phyloP scores from a whole-genome alignment of 2,329 filamentous ascomycete genomes.

The Ophiostoma montium region DNA sequence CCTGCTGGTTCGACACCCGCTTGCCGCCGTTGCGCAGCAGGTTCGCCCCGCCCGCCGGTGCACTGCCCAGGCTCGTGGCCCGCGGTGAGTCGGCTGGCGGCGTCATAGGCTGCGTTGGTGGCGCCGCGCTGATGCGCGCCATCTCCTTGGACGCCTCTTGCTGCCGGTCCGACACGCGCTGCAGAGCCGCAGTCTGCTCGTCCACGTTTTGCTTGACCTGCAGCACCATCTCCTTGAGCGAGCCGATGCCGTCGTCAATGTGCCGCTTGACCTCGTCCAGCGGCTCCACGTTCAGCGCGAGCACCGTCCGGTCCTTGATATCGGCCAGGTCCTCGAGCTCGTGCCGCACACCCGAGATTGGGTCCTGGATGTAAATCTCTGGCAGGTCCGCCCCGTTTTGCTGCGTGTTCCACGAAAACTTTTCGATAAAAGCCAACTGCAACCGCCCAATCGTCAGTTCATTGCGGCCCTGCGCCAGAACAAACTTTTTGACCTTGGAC shows the following conservation, averaged over 20 bases:
- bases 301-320: conserved; percentile 84
- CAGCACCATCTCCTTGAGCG: conserved; percentile 70
- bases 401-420: conserved; percentile 98
- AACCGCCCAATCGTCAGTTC: conserved; percentile 77
- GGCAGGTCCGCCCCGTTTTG: conserved; percentile 84
- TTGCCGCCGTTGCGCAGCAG: conserved; percentile 2
- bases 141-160: conserved; percentile 82
- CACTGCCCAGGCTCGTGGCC: conserved; percentile 16
- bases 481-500: conserved; percentile 91
- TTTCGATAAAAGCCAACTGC: conserved; percentile 95
- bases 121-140: conserved; percentile 34
- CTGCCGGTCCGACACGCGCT: conserved; percentile 80
- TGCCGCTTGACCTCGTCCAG: conserved; percentile 94
- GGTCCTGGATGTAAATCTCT: conserved; percentile 96
- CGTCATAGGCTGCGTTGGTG: conserved; percentile 23
- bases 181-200: conserved; percentile 67
- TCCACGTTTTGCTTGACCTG: conserved; percentile 72
- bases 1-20: conserved; percentile 35
- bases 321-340: conserved; percentile 88
- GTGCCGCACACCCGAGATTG: conserved; percentile 88
- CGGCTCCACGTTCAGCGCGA: conserved; percentile 87
- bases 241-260: conserved; percentile 80
- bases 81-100: conserved; percentile 35
- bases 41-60: neutral
- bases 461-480: conserved; percentile 68